Conservation (phyloP, 75 land plant genomes). For the Adiantum capillusveneris region DNA sequence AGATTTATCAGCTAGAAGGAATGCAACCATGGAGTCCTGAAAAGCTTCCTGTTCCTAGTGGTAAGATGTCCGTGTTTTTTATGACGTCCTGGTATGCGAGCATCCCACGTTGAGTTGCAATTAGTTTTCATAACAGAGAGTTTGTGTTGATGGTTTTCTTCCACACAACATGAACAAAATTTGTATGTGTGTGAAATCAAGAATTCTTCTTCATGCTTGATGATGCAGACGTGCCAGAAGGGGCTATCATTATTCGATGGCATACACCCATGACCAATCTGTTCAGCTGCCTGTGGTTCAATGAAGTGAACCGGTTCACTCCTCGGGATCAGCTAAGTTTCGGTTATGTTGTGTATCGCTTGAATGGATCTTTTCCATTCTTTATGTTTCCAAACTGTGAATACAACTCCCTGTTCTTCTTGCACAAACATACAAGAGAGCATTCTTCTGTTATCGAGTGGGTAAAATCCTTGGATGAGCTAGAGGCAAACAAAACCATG, state of each 20-base stretch:
- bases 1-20: slow-evolving; percentile 79
- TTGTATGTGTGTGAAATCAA: not conserved
- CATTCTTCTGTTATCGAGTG: slow-evolving; percentile 90
- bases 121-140: no score
- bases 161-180: no score
- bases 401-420: slow-evolving; percentile 69
- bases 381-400: slow-evolving; percentile 97
- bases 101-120: no score
- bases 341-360: slow-evolving; percentile 81
- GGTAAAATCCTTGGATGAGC: slow-evolving; percentile 61
- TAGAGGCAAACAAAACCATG: slow-evolving; percentile 38
- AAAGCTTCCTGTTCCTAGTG: slow-evolving; percentile 50
- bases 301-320: slow-evolving; percentile 91
- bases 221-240: slow-evolving; percentile 98
- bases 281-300: slow-evolving; percentile 96
- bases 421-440: slow-evolving; percentile 82
- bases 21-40: slow-evolving; percentile 66
- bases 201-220: not conserved
- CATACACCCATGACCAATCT: slow-evolving; percentile 82
- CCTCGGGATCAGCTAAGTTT: slow-evolving; percentile 95
- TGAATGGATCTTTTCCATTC: slow-evolving; percentile 55
- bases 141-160: no score
- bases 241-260: slow-evolving; percentile 80
- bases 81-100: no score
- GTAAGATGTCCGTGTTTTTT: slow-evolving; percentile 29